These are phyloP conservation scores for Solidago caesia DNA, from an alignment of 129 eudicot genomes.

Conservation along the genomic window DNA sequence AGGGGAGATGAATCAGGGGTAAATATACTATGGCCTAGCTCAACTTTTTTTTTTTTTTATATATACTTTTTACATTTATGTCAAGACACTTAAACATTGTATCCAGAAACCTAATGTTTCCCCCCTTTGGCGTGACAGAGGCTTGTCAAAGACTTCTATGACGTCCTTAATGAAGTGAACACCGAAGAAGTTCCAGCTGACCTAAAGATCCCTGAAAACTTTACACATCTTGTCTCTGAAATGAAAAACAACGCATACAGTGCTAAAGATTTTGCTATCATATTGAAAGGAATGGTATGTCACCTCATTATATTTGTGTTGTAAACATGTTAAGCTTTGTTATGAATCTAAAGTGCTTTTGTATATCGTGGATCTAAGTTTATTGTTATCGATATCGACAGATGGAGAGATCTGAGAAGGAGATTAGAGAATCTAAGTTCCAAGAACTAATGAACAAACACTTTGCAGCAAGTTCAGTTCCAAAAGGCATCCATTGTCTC, in stretches of 20 bases:
- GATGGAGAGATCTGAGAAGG: conserved; percentile 96
- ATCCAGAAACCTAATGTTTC: background rate
- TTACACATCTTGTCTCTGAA: conserved; percentile 81
- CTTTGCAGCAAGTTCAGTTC: conserved; percentile 93
- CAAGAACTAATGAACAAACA: conserved; percentile 94
- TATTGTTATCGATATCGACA: conserved; percentile 30
- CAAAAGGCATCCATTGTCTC: conserved; percentile 94
- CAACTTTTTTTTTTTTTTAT: background rate
- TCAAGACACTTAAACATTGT: background rate
- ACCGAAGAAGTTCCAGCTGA: conserved; percentile 69
- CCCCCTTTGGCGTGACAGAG: conserved; percentile 51
- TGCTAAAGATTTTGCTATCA: conserved; percentile 78
- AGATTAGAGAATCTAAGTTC: conserved; percentile 80
- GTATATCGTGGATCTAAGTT: background rate
- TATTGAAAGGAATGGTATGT: conserved; percentile 92
- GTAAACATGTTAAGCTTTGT: background rate
- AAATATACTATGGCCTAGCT: conserved; percentile 19
- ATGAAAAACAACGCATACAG: conserved; percentile 74
- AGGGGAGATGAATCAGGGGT: conserved; percentile 94
- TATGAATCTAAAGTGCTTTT: conserved; percentile 9
- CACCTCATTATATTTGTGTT: background rate
- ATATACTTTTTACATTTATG: conserved; percentile 14
- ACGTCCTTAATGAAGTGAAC: conserved; percentile 82
- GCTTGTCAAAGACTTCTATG: conserved; percentile 82
- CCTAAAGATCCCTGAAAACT: conserved; percentile 77